Evolutionary conservation across 2,329 filamentous ascomycete species (phyloP).

Genomic region (Rutstroemia sp.): DNA sequence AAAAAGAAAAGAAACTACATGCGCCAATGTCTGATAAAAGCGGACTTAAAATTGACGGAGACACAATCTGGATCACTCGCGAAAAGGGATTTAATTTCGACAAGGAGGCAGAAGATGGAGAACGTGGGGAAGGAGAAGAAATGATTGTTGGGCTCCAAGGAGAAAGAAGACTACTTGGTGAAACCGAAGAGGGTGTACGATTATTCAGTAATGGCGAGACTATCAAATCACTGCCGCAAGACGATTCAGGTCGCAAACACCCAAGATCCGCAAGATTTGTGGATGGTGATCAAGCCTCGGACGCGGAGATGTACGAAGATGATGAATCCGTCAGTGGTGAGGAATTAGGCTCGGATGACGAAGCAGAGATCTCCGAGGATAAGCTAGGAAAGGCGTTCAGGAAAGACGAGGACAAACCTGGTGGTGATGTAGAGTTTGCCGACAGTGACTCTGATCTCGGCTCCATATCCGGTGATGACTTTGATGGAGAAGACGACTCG

Average conservation of each 20-base stretch:
- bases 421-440: slow-evolving; percentile 79
- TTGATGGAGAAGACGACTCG: slow-evolving; percentile 38
- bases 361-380: slow-evolving; percentile 50
- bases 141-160: slow-evolving; percentile 85
- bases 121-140: slow-evolving; percentile 90
- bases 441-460: slow-evolving; percentile 96
- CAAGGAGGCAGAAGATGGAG: slow-evolving; percentile 53
- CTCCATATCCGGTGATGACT: slow-evolving; percentile 61
- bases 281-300: slow-evolving; percentile 50
- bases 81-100: slow-evolving; percentile 71
- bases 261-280: slow-evolving; percentile 51
- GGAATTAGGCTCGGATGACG: slow-evolving; percentile 40
- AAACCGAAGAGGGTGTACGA: slow-evolving; percentile 74
- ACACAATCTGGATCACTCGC: slow-evolving; percentile 82
- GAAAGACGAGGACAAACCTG: slow-evolving; percentile 44
- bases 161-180: slow-evolving; percentile 73
- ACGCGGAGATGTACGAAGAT: slow-evolving; percentile 49
- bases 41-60: slow-evolving; percentile 91
- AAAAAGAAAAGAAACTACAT: slow-evolving; percentile 94
- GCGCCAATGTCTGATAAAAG: slow-evolving; percentile 98
- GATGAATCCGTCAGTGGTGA: slow-evolving; percentile 31
- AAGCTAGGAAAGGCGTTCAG: slow-evolving; percentile 56
- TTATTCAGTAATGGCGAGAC: slow-evolving; percentile 74
- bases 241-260: slow-evolving; percentile 55
- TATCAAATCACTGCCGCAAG: slow-evolving; percentile 51